Evolutionary conservation across 805 yeast genomes (phyloP).

Genomic region (Starmerella davenportii): DNA sequence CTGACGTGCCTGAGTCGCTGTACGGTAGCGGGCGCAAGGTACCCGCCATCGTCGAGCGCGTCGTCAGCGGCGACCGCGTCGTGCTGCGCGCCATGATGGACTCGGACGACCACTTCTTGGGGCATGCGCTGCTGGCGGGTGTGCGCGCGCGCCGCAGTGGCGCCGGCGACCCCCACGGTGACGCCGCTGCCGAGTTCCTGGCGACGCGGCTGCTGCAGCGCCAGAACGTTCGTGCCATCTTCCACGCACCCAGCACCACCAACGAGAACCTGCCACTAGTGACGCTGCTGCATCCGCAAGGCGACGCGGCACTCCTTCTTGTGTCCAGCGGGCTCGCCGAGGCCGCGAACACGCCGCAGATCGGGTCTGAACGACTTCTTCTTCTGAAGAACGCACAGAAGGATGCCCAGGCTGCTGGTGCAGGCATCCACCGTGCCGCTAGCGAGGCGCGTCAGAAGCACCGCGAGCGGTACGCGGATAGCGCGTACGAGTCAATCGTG

Average conservation of each 20-base stretch:
- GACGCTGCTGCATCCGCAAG: slow-evolving; percentile 51
- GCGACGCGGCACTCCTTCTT: slow-evolving; percentile 51
- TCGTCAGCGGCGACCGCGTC: slow-evolving; percentile 63
- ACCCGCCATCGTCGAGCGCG: slow-evolving; percentile 52
- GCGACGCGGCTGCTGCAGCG: slow-evolving; percentile 40
- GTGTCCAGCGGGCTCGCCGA: slow-evolving; percentile 55
- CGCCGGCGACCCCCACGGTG: slow-evolving; percentile 25
- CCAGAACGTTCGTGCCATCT: slow-evolving; percentile 32
- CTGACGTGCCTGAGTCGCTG: slow-evolving; percentile 14
- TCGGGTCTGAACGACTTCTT: slow-evolving; percentile 51
- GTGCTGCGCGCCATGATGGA: slow-evolving; percentile 37
- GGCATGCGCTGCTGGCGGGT: slow-evolving; percentile 56
- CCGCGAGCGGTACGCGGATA: slow-evolving; percentile 16
- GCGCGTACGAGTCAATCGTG: slow-evolving; percentile 33
- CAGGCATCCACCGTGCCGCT: slow-evolving; percentile 7
- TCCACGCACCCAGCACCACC: slow-evolving; percentile 36
- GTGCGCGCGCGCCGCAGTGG: slow-evolving; percentile 54
- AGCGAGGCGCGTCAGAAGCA: slow-evolving; percentile 34
- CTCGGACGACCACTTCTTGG: slow-evolving; percentile 34
- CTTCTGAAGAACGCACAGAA: slow-evolving; percentile 46
- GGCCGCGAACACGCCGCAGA: slow-evolving; percentile 62
- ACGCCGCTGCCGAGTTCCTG: slow-evolving; percentile 17
- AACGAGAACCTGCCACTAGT: slow-evolving; percentile 30
- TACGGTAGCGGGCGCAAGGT: slow-evolving; percentile 25
- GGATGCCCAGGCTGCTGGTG: slow-evolving; percentile 29